Evolutionary conservation across 2,329 filamentous ascomycete genomes (phyloP).

Genomic region (Aspergillus neoniger): DNA sequence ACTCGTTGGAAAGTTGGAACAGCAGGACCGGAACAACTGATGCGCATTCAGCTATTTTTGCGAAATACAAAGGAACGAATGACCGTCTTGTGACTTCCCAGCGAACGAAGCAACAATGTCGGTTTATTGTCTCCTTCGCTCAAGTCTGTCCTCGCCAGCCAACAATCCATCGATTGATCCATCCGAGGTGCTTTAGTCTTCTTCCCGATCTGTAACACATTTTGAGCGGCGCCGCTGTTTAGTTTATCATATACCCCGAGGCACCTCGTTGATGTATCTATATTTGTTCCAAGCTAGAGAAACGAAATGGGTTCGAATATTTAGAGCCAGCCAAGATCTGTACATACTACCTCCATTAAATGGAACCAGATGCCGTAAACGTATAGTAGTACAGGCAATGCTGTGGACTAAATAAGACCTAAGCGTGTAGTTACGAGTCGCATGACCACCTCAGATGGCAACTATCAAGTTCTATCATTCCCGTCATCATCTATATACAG

Average conservation of each 20-base stretch:
- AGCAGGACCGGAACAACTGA: slow-evolving; percentile 40
- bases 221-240: slow-evolving; percentile 22
- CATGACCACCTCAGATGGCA: neutral
- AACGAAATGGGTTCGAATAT: slow-evolving; percentile 12
- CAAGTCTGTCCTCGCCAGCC: slow-evolving; percentile 11
- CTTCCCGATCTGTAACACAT: slow-evolving; percentile 16
- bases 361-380: neutral
- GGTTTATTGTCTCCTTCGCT: neutral
- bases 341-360: neutral
- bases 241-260: slow-evolving; percentile 31
- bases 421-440: neutral
- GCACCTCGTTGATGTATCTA: slow-evolving; percentile 24
- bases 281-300: slow-evolving; percentile 18
- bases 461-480: neutral
- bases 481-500: neutral
- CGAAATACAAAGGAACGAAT: neutral
- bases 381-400: too few relatives aligned
- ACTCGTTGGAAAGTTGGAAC: slow-evolving; percentile 74
- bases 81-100: neutral
- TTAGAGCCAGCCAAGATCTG: neutral
- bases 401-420: too few relatives aligned
- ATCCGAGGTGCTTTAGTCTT: slow-evolving; percentile 3
- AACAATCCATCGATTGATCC: slow-evolving; percentile 7
- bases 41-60: neutral
- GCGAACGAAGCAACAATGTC: neutral